Conservation (phyloP, 352 stramenopile species). For the Pilasporangium apinafurcum region DNA sequence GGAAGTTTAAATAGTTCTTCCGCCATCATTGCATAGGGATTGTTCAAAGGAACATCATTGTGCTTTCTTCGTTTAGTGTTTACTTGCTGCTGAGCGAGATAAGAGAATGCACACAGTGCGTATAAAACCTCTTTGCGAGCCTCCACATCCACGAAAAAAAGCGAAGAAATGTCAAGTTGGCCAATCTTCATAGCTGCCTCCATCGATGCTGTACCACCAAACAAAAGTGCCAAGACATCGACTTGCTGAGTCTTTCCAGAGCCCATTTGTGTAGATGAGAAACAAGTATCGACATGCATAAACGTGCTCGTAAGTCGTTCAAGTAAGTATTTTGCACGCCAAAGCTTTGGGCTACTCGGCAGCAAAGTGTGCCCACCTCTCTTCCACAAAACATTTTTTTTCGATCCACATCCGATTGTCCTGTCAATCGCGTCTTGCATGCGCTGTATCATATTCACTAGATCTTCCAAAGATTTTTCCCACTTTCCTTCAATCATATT, state of each 20-base stretch:
- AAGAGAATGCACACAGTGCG: slow-evolving; percentile 79
- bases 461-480: slow-evolving; percentile 25
- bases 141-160: slow-evolving; percentile 67
- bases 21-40: slow-evolving; percentile 44
- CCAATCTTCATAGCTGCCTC: slow-evolving; percentile 75
- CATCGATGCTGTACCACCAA: slow-evolving; percentile 66
- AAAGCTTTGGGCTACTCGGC: slow-evolving; percentile 52
- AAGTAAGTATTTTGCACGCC: slow-evolving; percentile 65
- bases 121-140: slow-evolving; percentile 69
- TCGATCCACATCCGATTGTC: slow-evolving; percentile 51
- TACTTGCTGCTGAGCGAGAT: slow-evolving; percentile 51
- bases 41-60: too few species aligned
- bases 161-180: slow-evolving; percentile 60
- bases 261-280: slow-evolving; percentile 16
- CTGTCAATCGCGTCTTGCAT: slow-evolving; percentile 67
- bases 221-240: slow-evolving; percentile 69
- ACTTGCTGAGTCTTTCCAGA: slow-evolving; percentile 21
- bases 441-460: slow-evolving; percentile 67
- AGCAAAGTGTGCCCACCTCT: slow-evolving; percentile 81
- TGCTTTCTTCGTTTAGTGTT: slow-evolving; percentile 12
- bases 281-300: slow-evolving; percentile 31
- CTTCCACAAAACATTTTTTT: slow-evolving; percentile 91
- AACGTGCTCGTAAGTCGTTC: slow-evolving; percentile 57
- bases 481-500: slow-evolving; percentile 3
- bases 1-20: slow-evolving; percentile 66